Base-by-base conservation (phyloP, 129 eudicot species). In the Saussurea involucrata region DNA sequence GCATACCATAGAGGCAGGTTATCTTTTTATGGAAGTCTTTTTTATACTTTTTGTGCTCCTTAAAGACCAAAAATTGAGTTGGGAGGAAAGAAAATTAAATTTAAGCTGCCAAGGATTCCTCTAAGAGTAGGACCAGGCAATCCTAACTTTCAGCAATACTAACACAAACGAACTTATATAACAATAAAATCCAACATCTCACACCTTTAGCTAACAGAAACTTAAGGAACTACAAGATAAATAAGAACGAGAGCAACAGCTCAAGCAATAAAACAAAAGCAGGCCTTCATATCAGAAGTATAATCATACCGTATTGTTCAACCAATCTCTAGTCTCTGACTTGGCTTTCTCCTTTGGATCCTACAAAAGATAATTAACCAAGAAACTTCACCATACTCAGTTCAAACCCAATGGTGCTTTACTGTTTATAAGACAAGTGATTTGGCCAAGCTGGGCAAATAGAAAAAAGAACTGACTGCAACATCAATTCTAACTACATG, bases 251-350 rank as follows among this genome's bases (percentile, higher is more conserved):
- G 53, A 32, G 24, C 6, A 3, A n/a, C 57, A 75, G 67, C 28
- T 55, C 33, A 78, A 63, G 32, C 34, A 32, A 31, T 24, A 29
- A 33, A 71, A 49, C 20, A 44, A 72, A 66, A n/a, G 18, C 65
- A 82, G 40, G 71, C 40, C 29, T 73, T 82, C 12, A 63, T 20
- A 63, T 17, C 21, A 76, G 31, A 88, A 36, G 46, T 20, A 17
- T 24, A 24, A 17, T 4, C 93, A 46, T 88, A 92, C 99, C 93
- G 88, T 91, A 87, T 90, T 92, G 89, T 95, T 95, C 74, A 95
- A 75, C 99, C 99, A 95, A 73, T 95, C 99, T 82, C 99, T 90
- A 28, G 99, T 95, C 84, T 95, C 99, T 53, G 97, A 92, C 80
- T 92, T 95, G 58, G 99, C 97, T 76, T 92, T 95, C 85, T 95